Percentiles rank a stretch among this genome's conserved stretches.
These are phyloP conservation scores for Phytophthora pisi DNA, from an alignment of 352 stramenopile species.

Conservation along the genomic window DNA sequence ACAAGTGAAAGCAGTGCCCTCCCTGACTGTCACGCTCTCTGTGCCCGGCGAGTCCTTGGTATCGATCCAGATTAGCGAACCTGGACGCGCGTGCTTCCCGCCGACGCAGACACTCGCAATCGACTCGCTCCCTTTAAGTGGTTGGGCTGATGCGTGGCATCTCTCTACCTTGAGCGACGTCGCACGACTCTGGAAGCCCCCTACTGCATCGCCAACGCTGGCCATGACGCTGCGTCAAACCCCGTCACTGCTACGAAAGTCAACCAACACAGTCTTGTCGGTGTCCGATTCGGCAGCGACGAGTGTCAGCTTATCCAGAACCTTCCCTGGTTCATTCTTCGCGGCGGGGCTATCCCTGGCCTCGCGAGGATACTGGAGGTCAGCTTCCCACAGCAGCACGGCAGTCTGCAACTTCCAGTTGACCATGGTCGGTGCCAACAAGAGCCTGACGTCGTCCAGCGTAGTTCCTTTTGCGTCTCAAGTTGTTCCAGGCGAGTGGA, in stretches of 20 bases:
- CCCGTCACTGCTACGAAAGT: slow-evolving; percentile 44
- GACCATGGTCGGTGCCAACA: slow-evolving; percentile 33
- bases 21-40: slow-evolving; percentile 25
- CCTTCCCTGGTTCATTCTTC: slow-evolving; percentile 45
- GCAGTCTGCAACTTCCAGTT: slow-evolving; percentile 37
- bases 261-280: slow-evolving; percentile 44
- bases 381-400: not conserved
- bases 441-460: slow-evolving; percentile 17
- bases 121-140: slow-evolving; percentile 44
- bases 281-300: slow-evolving; percentile 27
- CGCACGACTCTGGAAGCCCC: slow-evolving; percentile 34
- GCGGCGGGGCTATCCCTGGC: slow-evolving; percentile 47
- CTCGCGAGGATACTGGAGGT: slow-evolving; percentile 47
- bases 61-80: slow-evolving; percentile 33
- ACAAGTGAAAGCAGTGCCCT: slow-evolving; percentile 13
- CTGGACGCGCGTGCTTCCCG: slow-evolving; percentile 42
- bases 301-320: slow-evolving; percentile 27
- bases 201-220: slow-evolving; percentile 14
- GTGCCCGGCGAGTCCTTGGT: slow-evolving; percentile 39
- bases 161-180: slow-evolving; percentile 40
- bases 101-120: slow-evolving; percentile 13
- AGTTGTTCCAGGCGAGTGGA: slow-evolving; percentile 32
- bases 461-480: slow-evolving; percentile 18
- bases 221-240: slow-evolving; percentile 29
- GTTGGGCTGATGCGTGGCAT: slow-evolving; percentile 59